Conservation (phyloP, 768 basidiomycete genomes). For the Mrakia gelida region DNA sequence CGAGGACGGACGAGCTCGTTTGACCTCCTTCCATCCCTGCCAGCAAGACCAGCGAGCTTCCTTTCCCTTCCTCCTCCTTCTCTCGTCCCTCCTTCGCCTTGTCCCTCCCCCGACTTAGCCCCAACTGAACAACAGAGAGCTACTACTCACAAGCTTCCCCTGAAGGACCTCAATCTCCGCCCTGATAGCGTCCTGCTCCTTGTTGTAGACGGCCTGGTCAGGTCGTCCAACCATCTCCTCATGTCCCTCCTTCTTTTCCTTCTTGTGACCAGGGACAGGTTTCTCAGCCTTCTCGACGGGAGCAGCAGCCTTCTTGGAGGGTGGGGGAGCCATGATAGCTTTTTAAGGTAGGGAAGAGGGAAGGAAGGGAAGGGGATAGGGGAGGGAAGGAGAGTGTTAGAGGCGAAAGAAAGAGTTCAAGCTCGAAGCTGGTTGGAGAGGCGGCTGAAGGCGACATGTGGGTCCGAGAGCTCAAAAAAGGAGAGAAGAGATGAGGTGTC, state of each 20-base stretch:
- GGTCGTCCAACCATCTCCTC: slow-evolving; percentile 53
- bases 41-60: neutral
- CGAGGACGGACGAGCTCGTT: neutral
- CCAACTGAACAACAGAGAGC: too few species aligned
- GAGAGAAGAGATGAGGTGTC: neutral
- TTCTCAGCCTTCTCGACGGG: slow-evolving; percentile 38
- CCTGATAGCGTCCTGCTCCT: slow-evolving; percentile 77
- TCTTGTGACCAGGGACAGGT: slow-evolving; percentile 41
- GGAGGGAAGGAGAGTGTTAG: neutral
- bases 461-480: too few species aligned
- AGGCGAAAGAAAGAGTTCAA: neutral
- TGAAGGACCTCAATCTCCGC: slow-evolving; percentile 78
- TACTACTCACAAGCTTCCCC: slow-evolving; percentile 65
- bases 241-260: slow-evolving; percentile 28
- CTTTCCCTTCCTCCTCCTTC: too few species aligned
- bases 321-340: slow-evolving; percentile 31
- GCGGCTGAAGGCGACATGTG: neutral
- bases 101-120: too few species aligned
- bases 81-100: neutral
- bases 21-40: neutral
- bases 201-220: slow-evolving; percentile 78
- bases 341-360: neutral
- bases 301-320: slow-evolving; percentile 31
- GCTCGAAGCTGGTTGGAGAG: neutral
- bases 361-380: neutral